Percentiles rank a stretch among this genome's conserved stretches.
phyloP scores from a whole-genome alignment of 1,139 yeast genomes.

The Kodamaea fungicola region DNA sequence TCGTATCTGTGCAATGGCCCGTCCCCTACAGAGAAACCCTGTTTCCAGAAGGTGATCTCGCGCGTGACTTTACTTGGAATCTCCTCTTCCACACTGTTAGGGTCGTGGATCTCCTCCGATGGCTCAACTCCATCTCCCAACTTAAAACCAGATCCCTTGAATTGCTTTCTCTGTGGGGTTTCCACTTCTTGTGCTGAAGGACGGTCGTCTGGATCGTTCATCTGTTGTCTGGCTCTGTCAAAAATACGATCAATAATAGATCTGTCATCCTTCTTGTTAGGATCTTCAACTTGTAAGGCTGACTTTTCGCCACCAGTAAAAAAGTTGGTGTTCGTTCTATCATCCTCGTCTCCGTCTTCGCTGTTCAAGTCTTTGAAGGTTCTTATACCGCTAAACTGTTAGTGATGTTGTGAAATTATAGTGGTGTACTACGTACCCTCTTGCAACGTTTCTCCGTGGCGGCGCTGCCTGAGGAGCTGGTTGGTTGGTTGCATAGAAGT shows the following conservation, averaged over 20 bases:
- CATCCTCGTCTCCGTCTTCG: slow-evolving; percentile 51
- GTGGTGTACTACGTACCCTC: slow-evolving; percentile 2
- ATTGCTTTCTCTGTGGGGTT: slow-evolving; percentile 19
- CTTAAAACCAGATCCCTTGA: slow-evolving; percentile 76
- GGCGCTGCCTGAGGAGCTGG: slow-evolving; percentile 4
- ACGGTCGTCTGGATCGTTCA: slow-evolving; percentile 43
- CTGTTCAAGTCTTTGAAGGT: slow-evolving; percentile 53
- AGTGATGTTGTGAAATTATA: not conserved
- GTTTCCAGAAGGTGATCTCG: slow-evolving; percentile 90
- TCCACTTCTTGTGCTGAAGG: slow-evolving; percentile 29
- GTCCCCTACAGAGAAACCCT: slow-evolving; percentile 93
- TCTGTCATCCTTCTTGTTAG: slow-evolving; percentile 49
- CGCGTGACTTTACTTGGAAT: slow-evolving; percentile 56
- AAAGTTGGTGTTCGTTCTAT: slow-evolving; percentile 65
- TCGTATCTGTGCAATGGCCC: slow-evolving; percentile 84
- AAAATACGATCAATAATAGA: slow-evolving; percentile 45
- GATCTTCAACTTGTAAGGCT: slow-evolving; percentile 90
- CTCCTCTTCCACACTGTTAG: slow-evolving; percentile 24
- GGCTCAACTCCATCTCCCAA: slow-evolving; percentile 64
- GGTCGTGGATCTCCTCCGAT: slow-evolving; percentile 34
- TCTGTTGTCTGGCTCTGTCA: slow-evolving; percentile 43
- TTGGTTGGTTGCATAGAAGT: slow-evolving; percentile 29
- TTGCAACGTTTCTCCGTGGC: slow-evolving; percentile 7
- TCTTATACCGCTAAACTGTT: slow-evolving; percentile 24
- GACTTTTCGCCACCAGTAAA: slow-evolving; percentile 97